A percentile compares a stretch with the other conserved stretches of the same genome.
Evolutionary conservation across 2,329 filamentous ascomycete genomes (phyloP).

Genomic region (Hypoxylon sp.): DNA sequence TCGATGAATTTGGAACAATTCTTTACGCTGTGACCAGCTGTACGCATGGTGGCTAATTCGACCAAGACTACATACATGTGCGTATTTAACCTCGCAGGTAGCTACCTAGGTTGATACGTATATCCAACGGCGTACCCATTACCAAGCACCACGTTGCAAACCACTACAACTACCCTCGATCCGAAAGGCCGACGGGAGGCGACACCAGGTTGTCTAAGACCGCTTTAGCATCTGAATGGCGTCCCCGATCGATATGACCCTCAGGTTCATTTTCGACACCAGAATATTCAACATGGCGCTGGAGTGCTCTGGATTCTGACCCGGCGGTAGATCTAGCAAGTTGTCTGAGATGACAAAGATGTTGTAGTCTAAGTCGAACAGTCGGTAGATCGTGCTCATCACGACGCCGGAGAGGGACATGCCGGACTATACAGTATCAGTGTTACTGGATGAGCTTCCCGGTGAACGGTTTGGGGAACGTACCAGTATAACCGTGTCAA

Average conservation of each 20-base stretch:
- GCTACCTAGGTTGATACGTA: not conserved
- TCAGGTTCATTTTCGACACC: constrained; percentile 42
- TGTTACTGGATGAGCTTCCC: not conserved
- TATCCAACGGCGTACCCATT: not conserved
- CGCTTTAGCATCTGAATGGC: constrained; percentile 6
- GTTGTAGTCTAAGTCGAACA: constrained; percentile 54
- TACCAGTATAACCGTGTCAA: constrained; percentile 52
- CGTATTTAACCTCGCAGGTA: no score
- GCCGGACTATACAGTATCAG: constrained; percentile 44
- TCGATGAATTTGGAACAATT: constrained; percentile 64
- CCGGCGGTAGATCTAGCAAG: constrained; percentile 44
- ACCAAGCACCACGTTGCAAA: not conserved
- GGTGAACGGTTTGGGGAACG: constrained; percentile 11
- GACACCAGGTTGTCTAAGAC: not conserved
- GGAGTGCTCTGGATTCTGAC: constrained; percentile 30
- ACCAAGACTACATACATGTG: not conserved
- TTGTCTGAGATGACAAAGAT: constrained; percentile 51
- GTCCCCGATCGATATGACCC: constrained; percentile 23
- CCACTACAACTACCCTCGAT: not conserved
- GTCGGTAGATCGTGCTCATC: constrained; percentile 51
- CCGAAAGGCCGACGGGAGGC: not conserved
- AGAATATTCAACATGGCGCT: constrained; percentile 38
- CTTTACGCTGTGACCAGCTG: constrained; percentile 57
- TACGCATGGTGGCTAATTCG: constrained; percentile 50
- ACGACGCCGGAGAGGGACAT: constrained; percentile 53